Base-by-base conservation (phyloP, 2,329 filamentous ascomycete species). In the Thelonectria rubi region DNA sequence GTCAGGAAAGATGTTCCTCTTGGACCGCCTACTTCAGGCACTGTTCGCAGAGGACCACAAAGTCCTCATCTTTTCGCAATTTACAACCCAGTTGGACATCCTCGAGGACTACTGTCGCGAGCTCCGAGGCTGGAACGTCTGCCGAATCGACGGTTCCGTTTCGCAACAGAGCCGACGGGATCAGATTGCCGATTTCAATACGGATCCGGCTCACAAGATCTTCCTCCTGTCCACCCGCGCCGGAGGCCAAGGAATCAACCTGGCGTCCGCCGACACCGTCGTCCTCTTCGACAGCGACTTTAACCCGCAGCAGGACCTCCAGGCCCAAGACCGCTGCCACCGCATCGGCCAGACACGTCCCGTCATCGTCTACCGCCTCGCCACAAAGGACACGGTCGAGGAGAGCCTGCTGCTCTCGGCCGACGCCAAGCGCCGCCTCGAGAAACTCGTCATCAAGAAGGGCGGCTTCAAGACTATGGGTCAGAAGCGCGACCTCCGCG, bases 231-330 rank as follows among this genome's bases (percentile, higher is more conserved):
- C 91, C 3, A 99, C 95, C 0, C 86, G 95, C 14, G 95, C 95
- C 0, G 95, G 95, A 20, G 95, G 95, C 0, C 93, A 97, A 72
- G 94, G 94, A 51, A 98, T 98, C 81, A 98, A 97, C 72, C 87
- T 98, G 0, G 92, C 92, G 0, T 90, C 90, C 1, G 94, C 94
- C 0, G 94, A 98, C 69, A 97, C 94, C 0, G 94, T 97, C 11
- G 91, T 98, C 47, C 82, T 98, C 0, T 98, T 95, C 69, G 94
- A 98, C 76, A 82, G 79, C 2, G 86, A 97, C 71, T 97, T 94
- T 88, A 99, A 99, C 70, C 95, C 95, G 0, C 95, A 99, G 75
- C 94, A 97, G 73, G 95, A 99, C 75, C 82, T 99, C 0, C 95
- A 99, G 74, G 95, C 95, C 0, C 95, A 98, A 77, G 95, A 99